phyloP scores from a whole-genome alignment of 2,329 filamentous ascomycete genomes.

The Calonectria naviculata region DNA sequence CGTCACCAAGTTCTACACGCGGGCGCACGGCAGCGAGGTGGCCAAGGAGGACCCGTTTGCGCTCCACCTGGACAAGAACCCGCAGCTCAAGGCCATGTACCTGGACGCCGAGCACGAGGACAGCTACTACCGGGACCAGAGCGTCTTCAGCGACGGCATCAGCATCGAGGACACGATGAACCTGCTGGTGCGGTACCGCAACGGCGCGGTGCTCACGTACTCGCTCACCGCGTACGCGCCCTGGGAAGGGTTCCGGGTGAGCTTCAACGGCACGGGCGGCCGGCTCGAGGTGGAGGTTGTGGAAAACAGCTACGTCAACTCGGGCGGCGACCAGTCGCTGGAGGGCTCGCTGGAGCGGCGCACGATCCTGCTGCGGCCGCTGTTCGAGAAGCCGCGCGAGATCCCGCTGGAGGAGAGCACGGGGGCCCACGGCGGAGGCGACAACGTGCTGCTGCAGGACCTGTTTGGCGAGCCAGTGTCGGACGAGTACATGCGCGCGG shows the following conservation, averaged over 20 bases:
- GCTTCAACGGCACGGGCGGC: constrained; percentile 68
- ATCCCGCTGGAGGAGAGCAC: constrained; percentile 62
- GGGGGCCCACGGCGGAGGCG: constrained; percentile 71
- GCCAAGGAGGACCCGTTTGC: constrained; percentile 69
- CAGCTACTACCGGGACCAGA: constrained; percentile 70
- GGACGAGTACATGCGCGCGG: constrained; percentile 64
- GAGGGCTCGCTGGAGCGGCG: constrained; percentile 66
- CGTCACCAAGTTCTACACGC: constrained; percentile 60
- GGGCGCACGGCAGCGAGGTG: constrained; percentile 61
- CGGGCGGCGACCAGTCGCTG: constrained; percentile 66
- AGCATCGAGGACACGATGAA: constrained; percentile 75
- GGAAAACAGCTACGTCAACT: constrained; percentile 71
- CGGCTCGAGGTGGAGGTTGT: constrained; percentile 71
- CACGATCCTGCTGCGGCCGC: constrained; percentile 54
- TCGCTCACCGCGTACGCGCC: constrained; percentile 70
- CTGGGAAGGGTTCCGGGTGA: constrained; percentile 70
- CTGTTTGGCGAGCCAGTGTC: constrained; percentile 63
- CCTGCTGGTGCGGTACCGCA: constrained; percentile 67
- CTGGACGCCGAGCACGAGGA: constrained; percentile 73
- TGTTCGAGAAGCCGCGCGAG: constrained; percentile 68
- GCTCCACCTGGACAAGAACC: constrained; percentile 58
- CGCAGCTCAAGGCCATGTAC: constrained; percentile 68
- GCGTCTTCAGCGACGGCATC: constrained; percentile 71
- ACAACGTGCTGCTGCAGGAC: constrained; percentile 66
- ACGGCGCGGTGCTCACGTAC: constrained; percentile 68